Evolutionary conservation across 768 basidiomycete genomes (phyloP).

Genomic region (Cantharellus anzutake): DNA sequence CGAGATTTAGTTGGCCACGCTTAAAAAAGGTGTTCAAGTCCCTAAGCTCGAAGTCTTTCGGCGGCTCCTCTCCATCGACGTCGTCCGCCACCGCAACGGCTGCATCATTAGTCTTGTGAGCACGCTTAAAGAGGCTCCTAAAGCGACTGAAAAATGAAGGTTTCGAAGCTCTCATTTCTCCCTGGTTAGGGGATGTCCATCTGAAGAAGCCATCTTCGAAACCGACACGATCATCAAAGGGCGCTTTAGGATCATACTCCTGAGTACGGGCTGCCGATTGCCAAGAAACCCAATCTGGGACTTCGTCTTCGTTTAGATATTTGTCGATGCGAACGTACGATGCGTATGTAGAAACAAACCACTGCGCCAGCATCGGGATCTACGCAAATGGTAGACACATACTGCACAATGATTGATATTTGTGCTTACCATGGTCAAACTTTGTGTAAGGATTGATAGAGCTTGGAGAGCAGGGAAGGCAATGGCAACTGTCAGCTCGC

Average conservation of each 20-base stretch:
- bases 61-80: slow-evolving; percentile 9
- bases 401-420: not conserved
- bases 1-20: slow-evolving; percentile 42
- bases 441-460: not conserved
- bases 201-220: not conserved
- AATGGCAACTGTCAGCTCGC: slow-evolving; percentile 48
- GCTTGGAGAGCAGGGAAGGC: slow-evolving; percentile 32
- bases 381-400: not conserved
- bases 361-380: not conserved
- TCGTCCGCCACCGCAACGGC: not conserved
- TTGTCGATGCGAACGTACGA: slow-evolving; percentile 44
- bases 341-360: not conserved
- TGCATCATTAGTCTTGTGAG: not conserved
- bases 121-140: not conserved
- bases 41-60: slow-evolving; percentile 39
- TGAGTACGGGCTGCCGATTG: not conserved
- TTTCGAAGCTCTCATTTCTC: not conserved
- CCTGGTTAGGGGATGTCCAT: not conserved
- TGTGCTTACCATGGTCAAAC: slow-evolving; percentile 24
- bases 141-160: not conserved
- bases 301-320: slow-evolving; percentile 54
- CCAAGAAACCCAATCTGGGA: slow-evolving; percentile 38
- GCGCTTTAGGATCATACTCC: not conserved
- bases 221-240: slow-evolving; percentile 1
- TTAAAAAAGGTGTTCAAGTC: slow-evolving; percentile 58